A percentile compares a stretch with the other conserved stretches of the same genome.
Conservation (phyloP, 2,329 filamentous ascomycete species). For the Cladosporium sp. region DNA sequence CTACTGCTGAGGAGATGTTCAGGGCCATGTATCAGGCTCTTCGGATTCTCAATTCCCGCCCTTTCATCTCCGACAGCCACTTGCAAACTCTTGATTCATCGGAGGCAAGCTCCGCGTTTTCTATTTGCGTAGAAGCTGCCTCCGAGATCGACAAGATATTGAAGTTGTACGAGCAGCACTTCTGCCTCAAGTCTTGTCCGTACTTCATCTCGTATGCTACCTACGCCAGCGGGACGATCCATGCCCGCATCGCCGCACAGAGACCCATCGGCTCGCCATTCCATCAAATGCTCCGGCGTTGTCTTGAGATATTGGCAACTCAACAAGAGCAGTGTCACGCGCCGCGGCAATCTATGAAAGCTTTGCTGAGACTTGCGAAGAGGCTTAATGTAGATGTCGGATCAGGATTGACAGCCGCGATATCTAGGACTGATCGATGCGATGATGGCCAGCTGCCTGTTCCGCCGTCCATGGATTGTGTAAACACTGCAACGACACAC, state of each 20-base stretch:
- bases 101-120: background rate
- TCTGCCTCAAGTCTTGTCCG: constrained; percentile 25
- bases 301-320: background rate
- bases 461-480: too few species aligned
- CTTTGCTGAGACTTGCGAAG: background rate
- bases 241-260: constrained; percentile 46
- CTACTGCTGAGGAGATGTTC: background rate
- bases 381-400: background rate
- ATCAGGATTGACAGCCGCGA: background rate
- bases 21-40: background rate
- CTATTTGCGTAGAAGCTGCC: background rate
- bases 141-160: constrained; percentile 45
- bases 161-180: constrained; percentile 15
- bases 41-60: background rate
- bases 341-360: background rate
- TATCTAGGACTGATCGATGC: background rate
- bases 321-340: constrained; percentile 3
- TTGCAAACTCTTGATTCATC: background rate
- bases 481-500: too few species aligned
- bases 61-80: background rate
- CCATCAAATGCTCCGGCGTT: constrained; percentile 1
- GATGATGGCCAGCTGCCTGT: too few species aligned
- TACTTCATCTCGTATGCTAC: constrained; percentile 54
- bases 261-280: background rate
- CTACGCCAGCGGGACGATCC: constrained; percentile 51